phyloP scores from a whole-genome alignment of 108 stramenopile genomes.

The Seminavis robusta region DNA sequence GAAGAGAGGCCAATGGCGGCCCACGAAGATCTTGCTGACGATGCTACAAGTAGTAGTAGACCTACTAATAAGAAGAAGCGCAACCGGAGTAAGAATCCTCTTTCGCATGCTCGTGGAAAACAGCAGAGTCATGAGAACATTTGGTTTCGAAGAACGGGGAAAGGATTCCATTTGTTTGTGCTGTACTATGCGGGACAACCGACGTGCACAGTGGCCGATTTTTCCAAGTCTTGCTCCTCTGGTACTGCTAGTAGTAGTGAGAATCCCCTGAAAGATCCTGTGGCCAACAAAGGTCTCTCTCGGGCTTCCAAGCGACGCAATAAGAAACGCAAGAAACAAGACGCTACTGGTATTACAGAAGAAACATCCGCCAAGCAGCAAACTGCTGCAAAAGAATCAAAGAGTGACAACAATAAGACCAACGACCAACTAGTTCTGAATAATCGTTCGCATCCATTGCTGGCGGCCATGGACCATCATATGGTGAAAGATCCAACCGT shows the following conservation, averaged over 20 bases:
- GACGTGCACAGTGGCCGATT: slow-evolving; percentile 33
- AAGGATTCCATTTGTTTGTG: slow-evolving; percentile 57
- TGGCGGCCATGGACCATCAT: not conserved
- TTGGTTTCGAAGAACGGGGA: slow-evolving; percentile 69
- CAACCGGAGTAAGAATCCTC: too few species aligned
- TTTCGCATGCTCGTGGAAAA: too few species aligned
- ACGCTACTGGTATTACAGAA: not conserved
- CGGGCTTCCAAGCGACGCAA: not conserved
- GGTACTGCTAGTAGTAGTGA: not conserved
- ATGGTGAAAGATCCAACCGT: not conserved
- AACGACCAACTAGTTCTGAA: too few species aligned
- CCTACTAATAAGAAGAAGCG: too few species aligned
- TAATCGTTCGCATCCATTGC: not conserved
- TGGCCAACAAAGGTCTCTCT: not conserved
- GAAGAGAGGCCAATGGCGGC: too few species aligned
- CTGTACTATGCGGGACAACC: slow-evolving; percentile 64
- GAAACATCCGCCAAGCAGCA: not conserved
- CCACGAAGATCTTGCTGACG: too few species aligned
- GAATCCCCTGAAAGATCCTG: not conserved
- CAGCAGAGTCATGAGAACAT: too few species aligned
- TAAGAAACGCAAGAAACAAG: not conserved
- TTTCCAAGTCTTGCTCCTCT: too few species aligned
- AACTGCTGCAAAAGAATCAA: not conserved
- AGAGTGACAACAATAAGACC: not conserved
- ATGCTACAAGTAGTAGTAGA: too few species aligned